Evolutionary conservation across 139 green algal genomes (phyloP), one percentile per base, ranked within the genome.

Genomic region (Micractinium sp.): DNA sequence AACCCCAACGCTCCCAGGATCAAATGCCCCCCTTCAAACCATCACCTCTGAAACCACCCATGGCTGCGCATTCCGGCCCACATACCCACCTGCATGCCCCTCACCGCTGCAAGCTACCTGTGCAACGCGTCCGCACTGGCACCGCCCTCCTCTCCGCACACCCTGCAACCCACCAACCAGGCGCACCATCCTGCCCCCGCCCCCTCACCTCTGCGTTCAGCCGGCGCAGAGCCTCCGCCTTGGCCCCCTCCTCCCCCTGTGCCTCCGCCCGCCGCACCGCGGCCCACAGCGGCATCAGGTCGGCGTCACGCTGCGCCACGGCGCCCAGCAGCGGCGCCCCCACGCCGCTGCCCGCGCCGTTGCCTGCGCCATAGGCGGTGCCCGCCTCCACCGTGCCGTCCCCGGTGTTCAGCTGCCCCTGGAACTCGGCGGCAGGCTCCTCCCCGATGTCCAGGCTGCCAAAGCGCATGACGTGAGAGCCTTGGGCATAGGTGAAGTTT

Each of bases 401-500:
- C 25, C 71, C 92, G 67, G 92, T 91, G 38, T 92, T 90, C 7
- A 41, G 39, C 0, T 90, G 78, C n/a, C 95, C 95, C 36, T 96
- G 63, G 91, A 96, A 99, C 91, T 96, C 92, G 0, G 91, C 92
- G 15, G 91, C 93, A 3, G 91, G 75, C 90, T 99, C 93, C 27
- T 91, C 74, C 35, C 94, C 92, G 14, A 99, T 96, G 39, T 38
- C 77, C 29, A 97, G 67, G 15, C 90, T 85, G 75, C 97, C 97
- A 87, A 95, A 99, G 88, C 95, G 94, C 96, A 97, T 95, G 1
- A 97, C 97, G 85, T 97, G 95, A n/a, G 81, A 92, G 85, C 95
- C 95, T 80, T 93, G 86, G 4, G 86, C 66, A 90, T 97, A 99
- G 23, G 95, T 97, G 71, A 89, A 94, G 93, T 98, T 96, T 75